Evolutionary conservation across 768 basidiomycete species (phyloP), one percentile per base, ranked within the genome.

Genomic region (Pisolithus albus): DNA sequence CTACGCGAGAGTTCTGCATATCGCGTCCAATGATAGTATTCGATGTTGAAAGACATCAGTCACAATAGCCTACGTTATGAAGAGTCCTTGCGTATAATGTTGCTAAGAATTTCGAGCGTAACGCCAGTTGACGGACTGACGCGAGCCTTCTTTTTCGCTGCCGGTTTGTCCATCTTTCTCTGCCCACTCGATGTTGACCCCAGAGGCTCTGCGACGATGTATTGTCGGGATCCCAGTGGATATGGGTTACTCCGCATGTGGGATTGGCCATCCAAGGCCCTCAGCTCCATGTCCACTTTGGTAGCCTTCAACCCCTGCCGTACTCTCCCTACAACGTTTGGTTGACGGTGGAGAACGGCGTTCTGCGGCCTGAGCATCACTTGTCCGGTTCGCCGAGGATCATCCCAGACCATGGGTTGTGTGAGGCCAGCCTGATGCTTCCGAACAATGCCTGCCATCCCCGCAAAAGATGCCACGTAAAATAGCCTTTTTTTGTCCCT

Each of bases 171-270:
- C 21, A 46, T 38, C 19, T 5, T 48, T 16, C 43, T 45, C 48
- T 7, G 53, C 16, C 19, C 6, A 34, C 28, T 43, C 36, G 47
- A 16, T 3, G 47, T 44, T 44, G 24, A 9, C 13, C n/a, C 47
- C 15, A 56, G 53, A 0, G 67, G 61, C 38, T 65, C 65, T 32
- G 65, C 61, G 16, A 65, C 48, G 23, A 76, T 71, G 62, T 83
- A 83, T 39, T 74, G 72, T 39, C 52, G 64, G 46, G 75, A 75
- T 7, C 82, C 81, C n/a, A 76, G 76, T 2, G 55, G 51, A 56
- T 78, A 65, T 0, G 78, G 73, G 56, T 82, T 83, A 43, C 64
- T 64, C 56, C 59, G 64, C 24, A 43, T 56, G 58, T 72, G 73
- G 16, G 65, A 61, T 40, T 60, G 52, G 30, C 52, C 51, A 8